phyloP scores from a whole-genome alignment of 2,329 filamentous ascomycete species.

The Acephala macrosclerotiorum region DNA sequence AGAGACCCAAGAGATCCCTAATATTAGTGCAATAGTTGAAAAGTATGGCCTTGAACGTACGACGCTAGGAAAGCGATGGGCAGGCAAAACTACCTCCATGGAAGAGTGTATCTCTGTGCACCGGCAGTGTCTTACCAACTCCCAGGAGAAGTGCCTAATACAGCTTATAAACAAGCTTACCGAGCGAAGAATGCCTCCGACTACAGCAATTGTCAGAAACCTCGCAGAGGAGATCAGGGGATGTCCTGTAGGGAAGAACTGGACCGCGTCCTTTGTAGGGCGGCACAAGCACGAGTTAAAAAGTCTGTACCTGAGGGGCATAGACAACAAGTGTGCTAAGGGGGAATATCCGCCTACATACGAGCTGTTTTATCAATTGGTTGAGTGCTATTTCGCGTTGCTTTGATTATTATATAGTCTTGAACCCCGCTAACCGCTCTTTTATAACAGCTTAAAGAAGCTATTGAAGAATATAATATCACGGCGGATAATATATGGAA shows the following conservation, averaged over 20 bases:
- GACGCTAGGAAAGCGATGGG: background rate
- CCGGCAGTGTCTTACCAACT: background rate
- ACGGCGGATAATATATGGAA: too few relatives aligned
- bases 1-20: too few relatives aligned
- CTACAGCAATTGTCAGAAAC: constrained; percentile 24
- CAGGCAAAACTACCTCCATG: constrained; percentile 1
- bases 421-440: too few relatives aligned
- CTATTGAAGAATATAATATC: background rate
- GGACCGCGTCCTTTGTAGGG: constrained; percentile 14
- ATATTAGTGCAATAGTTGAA: too few relatives aligned
- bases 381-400: background rate
- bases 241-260: constrained; percentile 23
- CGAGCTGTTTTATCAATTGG: constrained; percentile 17
- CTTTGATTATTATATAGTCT: background rate
- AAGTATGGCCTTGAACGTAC: background rate
- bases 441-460: background rate
- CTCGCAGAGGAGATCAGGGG: constrained; percentile 26
- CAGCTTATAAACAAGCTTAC: too few relatives aligned
- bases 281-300: constrained; percentile 11
- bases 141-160: constrained; percentile 18
- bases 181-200: too few relatives aligned
- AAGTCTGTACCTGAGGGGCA: constrained; percentile 23
- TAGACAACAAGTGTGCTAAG: constrained; percentile 18
- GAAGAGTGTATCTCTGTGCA: background rate
- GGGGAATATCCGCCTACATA: constrained; percentile 19